phyloP scores from a whole-genome alignment of 441 rosid genomes.

The Populus hybrid region DNA sequence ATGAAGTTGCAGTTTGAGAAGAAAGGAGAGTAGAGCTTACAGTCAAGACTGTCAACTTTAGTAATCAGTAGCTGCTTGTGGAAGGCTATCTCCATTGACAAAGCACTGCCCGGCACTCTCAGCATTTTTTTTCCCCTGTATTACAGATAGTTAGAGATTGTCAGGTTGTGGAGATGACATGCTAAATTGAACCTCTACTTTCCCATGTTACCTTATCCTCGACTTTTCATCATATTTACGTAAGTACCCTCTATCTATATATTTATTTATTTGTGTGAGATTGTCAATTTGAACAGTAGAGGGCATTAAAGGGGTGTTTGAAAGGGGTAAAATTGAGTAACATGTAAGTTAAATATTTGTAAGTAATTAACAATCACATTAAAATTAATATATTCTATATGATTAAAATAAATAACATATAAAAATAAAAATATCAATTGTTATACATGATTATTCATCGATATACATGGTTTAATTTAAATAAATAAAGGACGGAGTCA shows the following conservation, averaged over 20 bases:
- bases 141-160: background rate
- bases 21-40: slow-evolving; percentile 35
- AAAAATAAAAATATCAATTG: too few relatives aligned
- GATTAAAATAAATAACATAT: too few relatives aligned
- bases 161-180: slow-evolving; percentile 14
- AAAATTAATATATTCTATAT: too few relatives aligned
- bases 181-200: slow-evolving; percentile 6
- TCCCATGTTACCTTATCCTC: slow-evolving; percentile 16
- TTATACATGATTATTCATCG: too few relatives aligned
- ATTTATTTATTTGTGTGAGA: too few relatives aligned
- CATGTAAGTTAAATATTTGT: too few relatives aligned
- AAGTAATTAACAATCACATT: too few relatives aligned
- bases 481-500: too few relatives aligned
- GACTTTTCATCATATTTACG: background rate
- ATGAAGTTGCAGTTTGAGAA: background rate
- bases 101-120: slow-evolving; percentile 14
- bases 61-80: slow-evolving; percentile 19
- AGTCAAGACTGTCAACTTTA: slow-evolving; percentile 19
- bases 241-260: background rate
- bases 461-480: too few relatives aligned
- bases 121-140: background rate
- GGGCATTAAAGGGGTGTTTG: background rate
- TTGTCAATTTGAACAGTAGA: background rate
- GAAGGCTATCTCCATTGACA: slow-evolving; percentile 31
- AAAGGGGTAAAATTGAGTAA: background rate